Conservation (phyloP, 305 asterid species). For the Caryopteris hybrid region DNA sequence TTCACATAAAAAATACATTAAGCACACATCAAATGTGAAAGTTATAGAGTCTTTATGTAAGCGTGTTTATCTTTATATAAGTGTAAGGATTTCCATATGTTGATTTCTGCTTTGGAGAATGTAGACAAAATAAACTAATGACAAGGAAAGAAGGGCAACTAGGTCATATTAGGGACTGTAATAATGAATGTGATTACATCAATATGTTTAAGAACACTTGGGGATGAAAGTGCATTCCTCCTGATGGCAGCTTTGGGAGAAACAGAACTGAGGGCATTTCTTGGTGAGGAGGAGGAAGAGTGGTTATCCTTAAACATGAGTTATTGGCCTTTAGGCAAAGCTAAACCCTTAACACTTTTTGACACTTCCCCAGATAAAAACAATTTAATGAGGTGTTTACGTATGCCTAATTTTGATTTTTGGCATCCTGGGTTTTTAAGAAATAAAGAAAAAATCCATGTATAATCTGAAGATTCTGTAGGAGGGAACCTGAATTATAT, state of each 20-base stretch:
- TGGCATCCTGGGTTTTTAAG: neutral
- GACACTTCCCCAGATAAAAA: neutral
- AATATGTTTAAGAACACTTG: neutral
- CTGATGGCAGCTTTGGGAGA: neutral
- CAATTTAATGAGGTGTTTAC: neutral
- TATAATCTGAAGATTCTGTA: too few relatives aligned
- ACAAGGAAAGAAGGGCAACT: neutral
- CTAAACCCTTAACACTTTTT: neutral
- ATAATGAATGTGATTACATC: neutral
- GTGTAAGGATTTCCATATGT: neutral
- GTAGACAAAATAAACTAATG: neutral
- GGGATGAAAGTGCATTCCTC: neutral
- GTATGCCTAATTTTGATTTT: neutral
- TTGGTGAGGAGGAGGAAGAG: neutral
- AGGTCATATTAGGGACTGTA: neutral
- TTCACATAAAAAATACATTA: neutral
- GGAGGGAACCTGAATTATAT: neutral
- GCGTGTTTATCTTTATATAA: neutral
- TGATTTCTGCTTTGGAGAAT: neutral
- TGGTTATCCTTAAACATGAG: neutral
- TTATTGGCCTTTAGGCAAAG: neutral
- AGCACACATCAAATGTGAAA: neutral
- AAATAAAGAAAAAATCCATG: neutral
- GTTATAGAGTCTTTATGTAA: neutral
- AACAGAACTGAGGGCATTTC: neutral